phyloP scores from a whole-genome alignment of 2,329 filamentous ascomycete genomes.

The Beauveria medogensis region DNA sequence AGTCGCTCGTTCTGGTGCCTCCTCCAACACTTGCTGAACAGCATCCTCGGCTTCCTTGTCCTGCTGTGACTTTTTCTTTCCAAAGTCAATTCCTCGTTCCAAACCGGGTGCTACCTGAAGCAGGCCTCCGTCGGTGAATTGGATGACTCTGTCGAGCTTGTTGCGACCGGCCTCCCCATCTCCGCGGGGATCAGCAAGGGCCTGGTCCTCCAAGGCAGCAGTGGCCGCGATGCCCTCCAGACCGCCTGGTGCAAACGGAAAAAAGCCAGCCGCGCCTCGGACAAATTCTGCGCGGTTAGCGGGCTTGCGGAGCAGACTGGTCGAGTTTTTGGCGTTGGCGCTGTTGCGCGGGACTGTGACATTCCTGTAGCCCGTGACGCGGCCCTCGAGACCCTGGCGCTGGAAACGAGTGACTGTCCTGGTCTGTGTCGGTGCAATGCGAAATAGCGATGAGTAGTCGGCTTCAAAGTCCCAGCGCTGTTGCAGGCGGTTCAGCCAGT shows the following conservation, averaged over 20 bases:
- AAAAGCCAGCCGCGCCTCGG: slow-evolving; percentile 84
- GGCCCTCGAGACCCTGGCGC: slow-evolving; percentile 82
- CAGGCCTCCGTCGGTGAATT: slow-evolving; percentile 69
- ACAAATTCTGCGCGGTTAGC: slow-evolving; percentile 86
- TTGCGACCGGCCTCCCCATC: slow-evolving; percentile 37
- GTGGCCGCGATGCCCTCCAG: slow-evolving; percentile 80
- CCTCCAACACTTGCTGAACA: slow-evolving; percentile 55
- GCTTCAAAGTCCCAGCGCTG: slow-evolving; percentile 78
- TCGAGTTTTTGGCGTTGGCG: slow-evolving; percentile 91
- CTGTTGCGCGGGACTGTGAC: slow-evolving; percentile 85
- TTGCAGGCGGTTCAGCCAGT: slow-evolving; percentile 85
- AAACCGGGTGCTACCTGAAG: slow-evolving; percentile 79
- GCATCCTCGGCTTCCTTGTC: slow-evolving; percentile 59
- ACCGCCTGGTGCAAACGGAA: slow-evolving; percentile 87
- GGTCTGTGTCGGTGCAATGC: slow-evolving; percentile 82
- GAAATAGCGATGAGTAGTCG: slow-evolving; percentile 77
- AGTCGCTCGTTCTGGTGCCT: slow-evolving; percentile 37
- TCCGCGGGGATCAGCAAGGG: slow-evolving; percentile 42
- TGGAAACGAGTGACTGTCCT: slow-evolving; percentile 91
- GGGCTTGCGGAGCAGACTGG: slow-evolving; percentile 77
- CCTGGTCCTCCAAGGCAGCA: slow-evolving; percentile 73
- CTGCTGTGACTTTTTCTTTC: slow-evolving; percentile 45
- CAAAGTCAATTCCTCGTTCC: slow-evolving; percentile 66
- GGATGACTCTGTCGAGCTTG: slow-evolving; percentile 77
- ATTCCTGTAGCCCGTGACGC: slow-evolving; percentile 88